Evolutionary conservation across 805 yeast genomes (phyloP).

Genomic region (Starmera amethionina): DNA sequence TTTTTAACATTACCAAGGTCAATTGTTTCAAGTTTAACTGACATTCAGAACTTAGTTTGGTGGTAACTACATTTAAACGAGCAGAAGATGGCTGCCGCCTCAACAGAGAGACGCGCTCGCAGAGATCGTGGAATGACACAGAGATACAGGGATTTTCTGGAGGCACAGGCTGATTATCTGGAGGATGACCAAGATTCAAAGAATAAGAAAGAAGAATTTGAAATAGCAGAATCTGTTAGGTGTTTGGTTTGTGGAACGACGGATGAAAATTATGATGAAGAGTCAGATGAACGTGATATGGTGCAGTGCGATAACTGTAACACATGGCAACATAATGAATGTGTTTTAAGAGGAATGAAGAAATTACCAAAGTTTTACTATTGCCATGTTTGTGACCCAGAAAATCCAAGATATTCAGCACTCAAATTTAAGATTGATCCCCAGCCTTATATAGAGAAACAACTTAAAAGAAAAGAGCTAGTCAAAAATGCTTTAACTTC

Average conservation of each 20-base stretch:
- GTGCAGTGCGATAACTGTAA: constrained; percentile 56
- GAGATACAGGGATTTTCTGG: background rate
- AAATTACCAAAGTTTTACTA: constrained; percentile 36
- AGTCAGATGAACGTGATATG: constrained; percentile 47
- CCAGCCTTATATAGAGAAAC: constrained; percentile 14
- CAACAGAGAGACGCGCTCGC: too few species aligned
- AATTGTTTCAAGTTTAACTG: too few species aligned
- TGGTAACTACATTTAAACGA: too few species aligned
- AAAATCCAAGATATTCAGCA: constrained; percentile 20
- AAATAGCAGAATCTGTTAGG: constrained; percentile 33
- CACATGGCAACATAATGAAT: constrained; percentile 65
- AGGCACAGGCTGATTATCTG: background rate
- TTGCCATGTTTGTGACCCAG: constrained; percentile 47
- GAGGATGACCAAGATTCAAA: background rate
- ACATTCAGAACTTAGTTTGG: too few species aligned
- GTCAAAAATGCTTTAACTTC: background rate
- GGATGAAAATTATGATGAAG: constrained; percentile 48
- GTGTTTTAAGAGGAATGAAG: constrained; percentile 39
- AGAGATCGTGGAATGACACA: background rate
- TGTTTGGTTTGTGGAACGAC: constrained; percentile 57
- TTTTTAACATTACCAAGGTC: background rate
- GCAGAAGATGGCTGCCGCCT: too few species aligned
- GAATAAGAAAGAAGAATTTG: background rate
- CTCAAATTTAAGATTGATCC: constrained; percentile 22
- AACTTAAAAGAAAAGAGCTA: background rate